Evolutionary conservation across 176 grass and related monocot genomes (phyloP).

Genomic region (Zizania latifolia): DNA sequence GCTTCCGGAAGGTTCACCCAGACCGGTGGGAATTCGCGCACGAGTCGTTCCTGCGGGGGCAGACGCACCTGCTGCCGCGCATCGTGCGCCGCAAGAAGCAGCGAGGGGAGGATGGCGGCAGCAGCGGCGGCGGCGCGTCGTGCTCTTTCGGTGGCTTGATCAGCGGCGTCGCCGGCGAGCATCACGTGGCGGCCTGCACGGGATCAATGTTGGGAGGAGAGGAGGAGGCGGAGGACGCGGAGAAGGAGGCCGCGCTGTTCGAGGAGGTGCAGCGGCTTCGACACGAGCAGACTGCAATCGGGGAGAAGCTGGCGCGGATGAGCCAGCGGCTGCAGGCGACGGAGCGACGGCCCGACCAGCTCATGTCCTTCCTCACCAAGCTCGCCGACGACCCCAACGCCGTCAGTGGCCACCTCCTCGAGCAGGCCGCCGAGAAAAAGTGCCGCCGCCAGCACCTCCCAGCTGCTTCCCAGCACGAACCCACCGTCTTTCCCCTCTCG

Average conservation of each 20-base stretch:
- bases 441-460: slow-evolving; percentile 9
- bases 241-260: slow-evolving; percentile 11
- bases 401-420: slow-evolving; percentile 30
- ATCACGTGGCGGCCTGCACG: not conserved
- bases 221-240: not conserved
- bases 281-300: slow-evolving; percentile 52
- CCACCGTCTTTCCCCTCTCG: not conserved
- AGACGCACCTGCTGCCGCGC: slow-evolving; percentile 53
- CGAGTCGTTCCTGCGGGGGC: slow-evolving; percentile 57
- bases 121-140: not conserved
- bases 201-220: not conserved
- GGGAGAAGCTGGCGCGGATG: slow-evolving; percentile 53
- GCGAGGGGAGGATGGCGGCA: not conserved
- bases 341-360: slow-evolving; percentile 48
- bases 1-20: slow-evolving; percentile 73
- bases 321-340: slow-evolving; percentile 49
- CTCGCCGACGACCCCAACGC: slow-evolving; percentile 46
- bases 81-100: slow-evolving; percentile 53
- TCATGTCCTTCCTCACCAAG: slow-evolving; percentile 55
- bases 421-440: slow-evolving; percentile 43
- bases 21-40: slow-evolving; percentile 81
- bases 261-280: slow-evolving; percentile 45
- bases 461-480: not conserved
- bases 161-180: not conserved
- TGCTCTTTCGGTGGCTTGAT: not conserved